Evolutionary conservation across 2,329 filamentous ascomycete genomes (phyloP), one percentile per base, ranked within the genome.

Genomic region (Aspergillus costaricaensis): DNA sequence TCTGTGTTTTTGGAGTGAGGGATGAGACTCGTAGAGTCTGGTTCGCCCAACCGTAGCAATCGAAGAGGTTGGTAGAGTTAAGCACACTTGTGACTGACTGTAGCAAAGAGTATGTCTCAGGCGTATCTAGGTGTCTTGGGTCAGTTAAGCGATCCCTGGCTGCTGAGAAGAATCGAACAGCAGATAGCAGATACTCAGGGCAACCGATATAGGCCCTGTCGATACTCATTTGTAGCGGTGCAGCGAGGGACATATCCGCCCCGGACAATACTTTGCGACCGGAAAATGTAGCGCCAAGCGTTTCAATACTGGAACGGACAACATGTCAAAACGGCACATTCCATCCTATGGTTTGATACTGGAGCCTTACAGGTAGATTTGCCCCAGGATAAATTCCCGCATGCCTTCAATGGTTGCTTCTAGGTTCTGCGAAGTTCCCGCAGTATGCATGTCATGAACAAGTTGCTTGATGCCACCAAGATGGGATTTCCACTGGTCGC

Each of bases 401-500:
- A 41, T 44, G 5, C 36, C 58, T 14, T 60, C 21, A 2, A 54
- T 30, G 15, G 55, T 60, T 12, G 43, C 49, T 30, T 30, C 58
- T 9, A 43, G 4, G 6, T 38, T 19, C 8, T 19, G 19, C 3
- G 17, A 48, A 30, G 5, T 15, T 12, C 12, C 12, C 12, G 17
- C 27, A n/a, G 48, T 43, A 39, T 30, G 23, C 4, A 12, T 14
- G 12, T 5, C 51, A 3, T n/a, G 19, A n/a, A 52, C 30, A 14
- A 61, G 27, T 15, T 27, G 32, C 21, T 41, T 51, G 9, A 57
- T 54, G 5, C 64, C 62, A 44, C 66, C 55, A 0, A 67, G 58
- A 49, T 67, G 65, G 14, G 57, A 48, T 3, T 67, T 62, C 65
- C 65, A 67, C 10, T 58, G 52, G 23, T 65, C 64, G 14, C 55